A percentile compares a stretch with the other conserved stretches of the same genome.
These are phyloP conservation scores for Saturnispora saitoi DNA, from an alignment of 805 yeast genomes.

Conservation along the genomic window DNA sequence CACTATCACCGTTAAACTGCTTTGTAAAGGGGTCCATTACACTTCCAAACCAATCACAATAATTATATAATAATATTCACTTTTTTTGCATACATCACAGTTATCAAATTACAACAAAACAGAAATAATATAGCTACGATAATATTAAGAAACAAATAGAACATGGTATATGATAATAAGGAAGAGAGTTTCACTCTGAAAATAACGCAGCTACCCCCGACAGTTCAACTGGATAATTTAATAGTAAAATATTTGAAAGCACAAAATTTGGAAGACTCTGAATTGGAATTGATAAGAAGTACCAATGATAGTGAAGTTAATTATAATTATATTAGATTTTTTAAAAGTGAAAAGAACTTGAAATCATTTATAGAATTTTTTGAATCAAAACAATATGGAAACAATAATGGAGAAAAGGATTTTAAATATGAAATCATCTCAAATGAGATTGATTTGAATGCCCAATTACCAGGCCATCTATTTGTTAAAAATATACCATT, in stretches of 20 bases:
- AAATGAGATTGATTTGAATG: conserved; percentile 15
- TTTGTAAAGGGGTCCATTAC: too few relatives aligned
- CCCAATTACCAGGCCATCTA: conserved; percentile 42
- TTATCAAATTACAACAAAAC: too few relatives aligned
- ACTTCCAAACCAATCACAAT: too few relatives aligned
- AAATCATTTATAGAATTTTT: conserved; percentile 15
- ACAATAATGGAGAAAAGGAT: conserved; percentile 2
- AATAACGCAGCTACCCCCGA: not conserved
- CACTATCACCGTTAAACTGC: too few relatives aligned
- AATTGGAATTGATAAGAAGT: conserved; percentile 17
- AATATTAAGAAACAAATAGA: too few relatives aligned
- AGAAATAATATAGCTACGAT: too few relatives aligned
- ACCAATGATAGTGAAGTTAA: conserved; percentile 12
- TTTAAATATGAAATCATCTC: conserved; percentile 14
- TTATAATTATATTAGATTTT: conserved; percentile 16
- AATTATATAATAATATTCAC: too few relatives aligned
- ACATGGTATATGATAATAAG: too few relatives aligned
- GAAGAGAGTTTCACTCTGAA: not conserved
- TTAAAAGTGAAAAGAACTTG: conserved; percentile 11
- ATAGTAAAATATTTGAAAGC: conserved; percentile 15
- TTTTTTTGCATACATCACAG: too few relatives aligned
- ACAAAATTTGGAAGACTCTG: conserved; percentile 9
- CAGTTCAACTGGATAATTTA: conserved; percentile 13
- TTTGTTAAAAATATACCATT: conserved; percentile 44
- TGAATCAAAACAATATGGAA: not conserved